These are phyloP conservation scores for Clarkia xantiana DNA, from an alignment of 345 rosid genomes.

Conservation along the genomic window DNA sequence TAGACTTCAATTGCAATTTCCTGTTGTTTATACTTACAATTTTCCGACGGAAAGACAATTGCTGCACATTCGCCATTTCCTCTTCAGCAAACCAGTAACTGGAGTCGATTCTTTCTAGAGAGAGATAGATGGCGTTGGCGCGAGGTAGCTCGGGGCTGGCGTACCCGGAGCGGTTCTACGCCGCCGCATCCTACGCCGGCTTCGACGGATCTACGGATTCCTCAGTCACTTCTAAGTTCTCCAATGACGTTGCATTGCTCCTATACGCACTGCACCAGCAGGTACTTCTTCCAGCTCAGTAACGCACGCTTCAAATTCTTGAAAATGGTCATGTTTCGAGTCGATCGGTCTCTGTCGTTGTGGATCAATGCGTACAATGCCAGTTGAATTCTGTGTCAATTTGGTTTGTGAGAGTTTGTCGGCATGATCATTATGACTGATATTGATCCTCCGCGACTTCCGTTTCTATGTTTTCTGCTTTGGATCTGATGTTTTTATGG, in stretches of 20 bases:
- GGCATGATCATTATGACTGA: neutral
- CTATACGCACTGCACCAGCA: slow-evolving; percentile 85
- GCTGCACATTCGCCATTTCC: too few relatives aligned
- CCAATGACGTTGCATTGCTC: slow-evolving; percentile 66
- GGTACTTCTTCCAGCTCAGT: slow-evolving; percentile 22
- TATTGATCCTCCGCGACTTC: neutral
- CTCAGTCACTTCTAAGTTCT: slow-evolving; percentile 52
- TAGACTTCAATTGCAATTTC: too few relatives aligned
- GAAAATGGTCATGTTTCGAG: neutral
- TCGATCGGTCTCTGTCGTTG: neutral
- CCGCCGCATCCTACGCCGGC: slow-evolving; percentile 86
- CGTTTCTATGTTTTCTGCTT: neutral
- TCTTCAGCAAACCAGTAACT: neutral
- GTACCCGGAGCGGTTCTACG: slow-evolving; percentile 78
- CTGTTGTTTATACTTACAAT: too few relatives aligned
- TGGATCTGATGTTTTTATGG: neutral
- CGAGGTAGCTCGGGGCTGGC: slow-evolving; percentile 74
- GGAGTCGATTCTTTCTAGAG: neutral
- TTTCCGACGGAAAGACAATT: too few relatives aligned
- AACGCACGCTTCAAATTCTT: neutral
- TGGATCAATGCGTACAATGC: neutral
- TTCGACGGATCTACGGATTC: slow-evolving; percentile 67
- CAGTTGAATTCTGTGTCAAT: slow-evolving; percentile 1
- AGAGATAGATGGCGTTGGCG: slow-evolving; percentile 16
- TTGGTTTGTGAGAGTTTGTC: neutral